These are phyloP conservation scores for Irineochytrium annulatum DNA, from an alignment of 192 early-diverging fungal genomes.

Conservation along the genomic window DNA sequence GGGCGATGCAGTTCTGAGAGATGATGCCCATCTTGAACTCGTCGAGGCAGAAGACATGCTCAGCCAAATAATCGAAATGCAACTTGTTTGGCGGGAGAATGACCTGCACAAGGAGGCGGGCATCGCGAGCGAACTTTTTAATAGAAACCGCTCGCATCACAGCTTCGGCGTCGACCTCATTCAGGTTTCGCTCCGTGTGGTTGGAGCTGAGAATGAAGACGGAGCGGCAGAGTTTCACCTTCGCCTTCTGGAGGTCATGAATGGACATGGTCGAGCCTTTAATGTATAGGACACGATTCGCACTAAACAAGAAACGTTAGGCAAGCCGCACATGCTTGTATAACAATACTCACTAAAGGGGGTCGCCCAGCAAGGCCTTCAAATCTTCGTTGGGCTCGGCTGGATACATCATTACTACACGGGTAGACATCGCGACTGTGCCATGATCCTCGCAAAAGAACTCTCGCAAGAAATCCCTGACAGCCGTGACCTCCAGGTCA, in stretches of 20 bases:
- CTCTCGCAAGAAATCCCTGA: constrained; percentile 70
- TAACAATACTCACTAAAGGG: constrained; percentile 45
- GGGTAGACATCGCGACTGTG: constrained; percentile 56
- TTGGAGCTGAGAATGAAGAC: constrained; percentile 60
- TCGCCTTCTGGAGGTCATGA: constrained; percentile 46
- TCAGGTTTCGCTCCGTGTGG: constrained; percentile 35
- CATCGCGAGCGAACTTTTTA: constrained; percentile 54
- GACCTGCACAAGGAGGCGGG: constrained; percentile 52
- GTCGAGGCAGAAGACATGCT: constrained; percentile 67
- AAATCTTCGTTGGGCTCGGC: constrained; percentile 33
- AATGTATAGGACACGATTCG: constrained; percentile 64
- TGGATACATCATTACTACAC: constrained; percentile 65
- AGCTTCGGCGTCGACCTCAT: constrained; percentile 63
- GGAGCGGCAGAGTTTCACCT: constrained; percentile 50
- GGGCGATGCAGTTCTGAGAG: constrained; percentile 65
- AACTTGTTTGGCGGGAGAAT: constrained; percentile 65
- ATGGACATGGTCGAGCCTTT: constrained; percentile 64
- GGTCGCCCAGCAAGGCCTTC: constrained; percentile 49
- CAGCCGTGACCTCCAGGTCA: constrained; percentile 46
- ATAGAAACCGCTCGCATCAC: constrained; percentile 68
- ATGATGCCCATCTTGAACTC: constrained; percentile 67
- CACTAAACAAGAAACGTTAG: neutral
- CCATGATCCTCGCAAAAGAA: constrained; percentile 75
- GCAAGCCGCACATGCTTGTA: neutral
- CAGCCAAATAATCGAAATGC: constrained; percentile 64